Evolutionary conservation across 345 rosid species (phyloP), one percentile per base, ranked within the genome.

Genomic region (Syzygium aromaticum): DNA sequence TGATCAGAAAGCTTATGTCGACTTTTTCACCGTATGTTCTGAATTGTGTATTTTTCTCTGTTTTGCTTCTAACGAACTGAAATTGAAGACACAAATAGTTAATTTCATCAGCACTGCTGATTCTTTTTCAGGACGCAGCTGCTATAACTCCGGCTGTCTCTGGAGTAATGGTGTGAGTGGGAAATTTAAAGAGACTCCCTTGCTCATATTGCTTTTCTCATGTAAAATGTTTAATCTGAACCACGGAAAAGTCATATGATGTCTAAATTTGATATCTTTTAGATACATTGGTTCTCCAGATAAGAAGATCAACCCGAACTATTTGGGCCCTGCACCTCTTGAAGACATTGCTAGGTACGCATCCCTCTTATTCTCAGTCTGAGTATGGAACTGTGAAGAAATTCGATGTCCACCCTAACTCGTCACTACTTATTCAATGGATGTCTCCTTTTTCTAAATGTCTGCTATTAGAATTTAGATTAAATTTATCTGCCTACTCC

Each of bases 261-360:
- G 46, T 19, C 49, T 38, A 73, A 73, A 73, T 38, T 73, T 73
- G 80, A 38, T 2, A 38, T 89, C 88, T 64, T 89, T 85, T 90
- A 96, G 99, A 85, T 97, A 97, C 88, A 90, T 97, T 56, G 98
- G 93, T 84, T 97, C 99, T 54, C 84, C 94, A 19, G 97, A 97
- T 90, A 96, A 93, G 92, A 94, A 92, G 91, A 88, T 87, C 25
- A 97, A 96, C 90, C 77, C 57, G 49, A 95, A 97, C 88, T 97
- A 94, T 89, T 91, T 97, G 90, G 98, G 99, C 84, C 95, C 97
- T 87, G 97, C 98, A 64, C 87, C 98, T 84, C 86, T 94, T 88
- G 93, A 93, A 92, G 98, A 95, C 28, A 93, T 96, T 84, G 97
- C 99, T 84, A 91, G 92, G 99, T 97, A 93, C 61, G 92, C 84